These are phyloP conservation scores for Quercus lobata DNA, from an alignment of 331 rosid species.

Conservation along the genomic window DNA sequence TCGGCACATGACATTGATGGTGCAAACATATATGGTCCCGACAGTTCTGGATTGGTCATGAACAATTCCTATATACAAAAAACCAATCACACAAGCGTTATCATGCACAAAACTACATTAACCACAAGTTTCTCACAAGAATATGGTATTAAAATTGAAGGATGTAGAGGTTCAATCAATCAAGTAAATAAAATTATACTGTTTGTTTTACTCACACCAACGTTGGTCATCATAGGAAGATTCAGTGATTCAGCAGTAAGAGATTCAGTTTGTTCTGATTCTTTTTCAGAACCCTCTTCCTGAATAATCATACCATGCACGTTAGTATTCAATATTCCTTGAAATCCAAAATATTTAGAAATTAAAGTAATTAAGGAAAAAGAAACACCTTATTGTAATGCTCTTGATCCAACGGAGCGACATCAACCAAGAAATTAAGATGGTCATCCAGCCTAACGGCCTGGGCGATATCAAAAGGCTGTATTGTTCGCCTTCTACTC, in stretches of 20 bases:
- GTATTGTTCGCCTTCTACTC: conserved; percentile 4
- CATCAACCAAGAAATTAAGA: conserved; percentile 18
- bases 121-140: no score
- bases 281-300: background rate
- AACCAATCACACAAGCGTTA: background rate
- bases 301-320: background rate
- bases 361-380: no score
- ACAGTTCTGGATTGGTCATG: background rate
- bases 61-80: background rate
- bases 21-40: conserved; percentile 16
- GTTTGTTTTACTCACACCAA: background rate
- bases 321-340: no score
- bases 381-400: background rate
- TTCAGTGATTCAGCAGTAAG: background rate
- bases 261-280: background rate
- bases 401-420: background rate
- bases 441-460: conserved; percentile 12
- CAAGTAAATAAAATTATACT: background rate
- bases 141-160: no score
- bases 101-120: no score
- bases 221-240: conserved; percentile 9
- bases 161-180: no score
- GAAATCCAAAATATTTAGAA: background rate
- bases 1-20: conserved; percentile 1
- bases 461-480: conserved; percentile 20